Evolutionary conservation across 441 rosid species (phyloP).

Genomic region (Hypseocharis bilobata): DNA sequence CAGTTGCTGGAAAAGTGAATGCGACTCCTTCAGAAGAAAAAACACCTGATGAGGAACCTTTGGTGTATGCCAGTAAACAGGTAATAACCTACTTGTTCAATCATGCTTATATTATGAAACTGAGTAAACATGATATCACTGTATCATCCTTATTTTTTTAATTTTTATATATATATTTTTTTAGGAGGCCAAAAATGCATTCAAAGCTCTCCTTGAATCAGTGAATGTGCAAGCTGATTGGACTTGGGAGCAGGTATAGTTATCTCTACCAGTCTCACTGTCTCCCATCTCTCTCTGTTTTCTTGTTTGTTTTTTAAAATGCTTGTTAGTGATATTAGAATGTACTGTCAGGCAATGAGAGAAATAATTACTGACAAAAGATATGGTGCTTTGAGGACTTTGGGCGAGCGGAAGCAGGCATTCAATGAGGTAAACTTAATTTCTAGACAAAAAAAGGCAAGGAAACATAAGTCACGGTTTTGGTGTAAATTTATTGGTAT

Average conservation of each 20-base stretch:
- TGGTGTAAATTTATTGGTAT: neutral
- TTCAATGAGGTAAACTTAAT: conserved; percentile 69
- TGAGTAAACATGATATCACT: conserved; percentile 8
- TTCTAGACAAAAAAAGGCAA: neutral
- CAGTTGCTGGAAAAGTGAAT: conserved; percentile 43
- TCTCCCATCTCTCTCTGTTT: conserved; percentile 18
- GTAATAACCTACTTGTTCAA: conserved; percentile 26
- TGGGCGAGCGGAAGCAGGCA: conserved; percentile 95
- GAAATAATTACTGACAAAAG: conserved; percentile 81
- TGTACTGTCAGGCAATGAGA: conserved; percentile 54
- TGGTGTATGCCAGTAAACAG: conserved; percentile 66
- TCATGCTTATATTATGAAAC: conserved; percentile 3
- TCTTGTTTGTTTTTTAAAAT: too few relatives aligned
- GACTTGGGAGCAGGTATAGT: conserved; percentile 98
- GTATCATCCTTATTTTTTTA: conserved; percentile 7
- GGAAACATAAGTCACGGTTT: neutral
- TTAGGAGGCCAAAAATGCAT: conserved; percentile 93
- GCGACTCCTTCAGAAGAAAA: conserved; percentile 54
- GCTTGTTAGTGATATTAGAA: conserved; percentile 22
- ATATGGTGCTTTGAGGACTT: conserved; percentile 80
- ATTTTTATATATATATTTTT: conserved; percentile 7
- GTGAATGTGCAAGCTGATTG: conserved; percentile 83
- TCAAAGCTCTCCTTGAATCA: conserved; percentile 82
- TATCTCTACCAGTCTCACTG: conserved; percentile 6
- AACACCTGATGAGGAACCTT: conserved; percentile 61